A percentile compares a stretch with the other conserved stretches of the same genome.
These are phyloP conservation scores for Grosmannia serpens DNA, from an alignment of 2,329 filamentous ascomycete genomes.

Conservation along the genomic window DNA sequence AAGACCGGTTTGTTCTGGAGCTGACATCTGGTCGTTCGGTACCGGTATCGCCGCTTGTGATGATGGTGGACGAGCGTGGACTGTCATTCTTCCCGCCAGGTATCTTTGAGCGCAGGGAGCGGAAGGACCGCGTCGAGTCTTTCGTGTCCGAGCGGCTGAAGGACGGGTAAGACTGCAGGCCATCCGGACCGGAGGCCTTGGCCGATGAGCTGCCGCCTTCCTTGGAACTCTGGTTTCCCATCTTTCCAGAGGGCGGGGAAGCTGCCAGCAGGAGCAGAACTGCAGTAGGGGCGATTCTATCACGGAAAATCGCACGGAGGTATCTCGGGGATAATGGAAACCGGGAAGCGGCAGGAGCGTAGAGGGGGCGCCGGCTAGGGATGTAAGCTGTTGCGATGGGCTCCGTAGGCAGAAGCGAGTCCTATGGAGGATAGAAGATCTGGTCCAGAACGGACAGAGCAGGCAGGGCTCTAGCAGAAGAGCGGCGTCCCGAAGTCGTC, in stretches of 20 bases:
- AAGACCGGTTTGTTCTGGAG: constrained; percentile 52
- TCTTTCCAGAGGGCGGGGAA: constrained; percentile 24
- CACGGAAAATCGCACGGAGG: background rate
- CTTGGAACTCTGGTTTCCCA: constrained; percentile 69
- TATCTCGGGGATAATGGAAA: constrained; percentile 12
- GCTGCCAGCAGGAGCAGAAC: background rate
- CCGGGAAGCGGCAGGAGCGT: background rate
- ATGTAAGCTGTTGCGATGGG: constrained; percentile 6
- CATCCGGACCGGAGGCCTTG: constrained; percentile 43
- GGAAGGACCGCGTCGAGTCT: constrained; percentile 79
- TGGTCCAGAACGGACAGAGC: constrained; percentile 36
- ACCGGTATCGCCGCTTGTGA: constrained; percentile 46
- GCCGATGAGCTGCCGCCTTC: constrained; percentile 36
- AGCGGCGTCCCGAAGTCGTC: constrained; percentile 32
- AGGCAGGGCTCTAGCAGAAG: constrained; percentile 31
- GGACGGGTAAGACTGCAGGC: constrained; percentile 77
- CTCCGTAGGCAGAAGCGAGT: constrained; percentile 6
- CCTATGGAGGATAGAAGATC: constrained; percentile 42
- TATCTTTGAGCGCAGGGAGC: constrained; percentile 80
- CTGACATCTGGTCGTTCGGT: constrained; percentile 60
- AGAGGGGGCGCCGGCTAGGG: background rate
- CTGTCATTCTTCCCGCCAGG: constrained; percentile 69
- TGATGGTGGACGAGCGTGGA: constrained; percentile 61
- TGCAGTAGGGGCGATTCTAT: background rate
- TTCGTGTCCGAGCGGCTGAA: constrained; percentile 89